Conservation (phyloP, 306 rosid species). For the Malus sylvestris region DNA sequence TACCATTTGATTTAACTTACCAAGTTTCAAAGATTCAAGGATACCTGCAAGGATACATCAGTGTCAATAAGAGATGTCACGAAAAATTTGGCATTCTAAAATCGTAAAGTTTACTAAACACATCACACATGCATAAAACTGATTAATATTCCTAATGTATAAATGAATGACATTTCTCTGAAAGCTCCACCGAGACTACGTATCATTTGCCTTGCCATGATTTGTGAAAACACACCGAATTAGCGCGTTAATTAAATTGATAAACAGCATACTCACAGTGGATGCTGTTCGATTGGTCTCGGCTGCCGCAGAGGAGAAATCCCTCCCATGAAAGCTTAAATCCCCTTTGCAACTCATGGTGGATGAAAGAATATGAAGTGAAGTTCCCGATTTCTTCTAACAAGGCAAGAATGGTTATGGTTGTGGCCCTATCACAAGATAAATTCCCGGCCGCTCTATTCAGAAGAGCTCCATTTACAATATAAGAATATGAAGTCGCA, state of each 20-base stretch:
- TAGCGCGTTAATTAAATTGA: not conserved
- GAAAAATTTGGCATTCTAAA: not conserved
- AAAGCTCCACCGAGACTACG: too few relatives aligned
- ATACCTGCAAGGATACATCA: not conserved
- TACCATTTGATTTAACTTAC: not conserved
- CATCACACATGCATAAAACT: too few relatives aligned
- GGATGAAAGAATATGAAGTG: not conserved
- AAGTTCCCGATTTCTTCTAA: not conserved
- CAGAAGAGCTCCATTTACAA: not conserved
- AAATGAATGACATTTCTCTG: too few relatives aligned
- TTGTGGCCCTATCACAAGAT: too few relatives aligned
- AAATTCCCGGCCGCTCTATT: too few relatives aligned
- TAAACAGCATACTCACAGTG: not conserved
- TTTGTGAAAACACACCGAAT: too few relatives aligned
- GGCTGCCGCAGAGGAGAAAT: not conserved
- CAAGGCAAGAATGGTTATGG: too few relatives aligned
- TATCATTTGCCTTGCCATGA: too few relatives aligned
- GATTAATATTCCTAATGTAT: too few relatives aligned
- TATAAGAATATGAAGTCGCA: not conserved
- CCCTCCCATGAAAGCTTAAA: not conserved
- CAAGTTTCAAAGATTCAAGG: rapidly evolving
- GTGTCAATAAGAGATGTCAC: not conserved
- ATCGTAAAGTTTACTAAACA: not conserved
- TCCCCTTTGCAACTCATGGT: not conserved
- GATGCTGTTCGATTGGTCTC: not conserved